Evolutionary conservation across 1,139 yeast genomes (phyloP).

Genomic region (Yamadazyma conglobata): DNA sequence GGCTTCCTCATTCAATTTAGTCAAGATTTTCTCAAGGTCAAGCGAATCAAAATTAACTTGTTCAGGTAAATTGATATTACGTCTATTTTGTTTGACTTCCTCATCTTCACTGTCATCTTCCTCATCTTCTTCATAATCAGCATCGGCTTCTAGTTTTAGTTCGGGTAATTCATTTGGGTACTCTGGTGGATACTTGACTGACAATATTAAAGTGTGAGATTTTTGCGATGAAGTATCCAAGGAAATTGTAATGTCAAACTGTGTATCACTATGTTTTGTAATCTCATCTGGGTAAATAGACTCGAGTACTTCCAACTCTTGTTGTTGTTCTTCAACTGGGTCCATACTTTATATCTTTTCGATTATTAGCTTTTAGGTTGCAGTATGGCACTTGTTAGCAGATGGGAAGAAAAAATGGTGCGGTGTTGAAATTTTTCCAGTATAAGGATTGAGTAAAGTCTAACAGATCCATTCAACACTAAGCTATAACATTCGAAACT

Average conservation of each 20-base stretch:
- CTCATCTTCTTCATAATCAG: slow-evolving; percentile 23
- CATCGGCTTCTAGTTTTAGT: slow-evolving; percentile 28
- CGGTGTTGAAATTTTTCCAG: slow-evolving; percentile 3
- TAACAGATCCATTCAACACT: too few species aligned
- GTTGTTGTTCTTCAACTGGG: slow-evolving; percentile 67
- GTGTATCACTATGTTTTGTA: slow-evolving; percentile 34
- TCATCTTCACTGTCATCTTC: slow-evolving; percentile 45
- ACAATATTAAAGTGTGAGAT: slow-evolving; percentile 48
- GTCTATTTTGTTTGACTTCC: slow-evolving; percentile 35
- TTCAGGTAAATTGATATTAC: slow-evolving; percentile 54
- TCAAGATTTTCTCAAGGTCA: slow-evolving; percentile 42
- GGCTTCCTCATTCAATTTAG: slow-evolving; percentile 56
- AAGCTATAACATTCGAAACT: too few species aligned
- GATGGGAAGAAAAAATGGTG: too few species aligned
- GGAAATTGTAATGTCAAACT: slow-evolving; percentile 43
- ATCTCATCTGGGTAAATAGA: slow-evolving; percentile 94
- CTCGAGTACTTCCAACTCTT: slow-evolving; percentile 79
- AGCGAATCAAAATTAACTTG: slow-evolving; percentile 44
- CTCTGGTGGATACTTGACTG: slow-evolving; percentile 62
- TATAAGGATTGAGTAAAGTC: too few species aligned
- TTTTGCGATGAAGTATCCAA: slow-evolving; percentile 61
- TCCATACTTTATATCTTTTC: slow-evolving; percentile 46
- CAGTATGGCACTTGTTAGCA: too few species aligned
- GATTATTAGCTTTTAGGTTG: too few species aligned
- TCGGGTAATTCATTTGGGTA: slow-evolving; percentile 73